phyloP scores from a whole-genome alignment of 208 protist genomes.

The Wallacemonas sp. region DNA sequence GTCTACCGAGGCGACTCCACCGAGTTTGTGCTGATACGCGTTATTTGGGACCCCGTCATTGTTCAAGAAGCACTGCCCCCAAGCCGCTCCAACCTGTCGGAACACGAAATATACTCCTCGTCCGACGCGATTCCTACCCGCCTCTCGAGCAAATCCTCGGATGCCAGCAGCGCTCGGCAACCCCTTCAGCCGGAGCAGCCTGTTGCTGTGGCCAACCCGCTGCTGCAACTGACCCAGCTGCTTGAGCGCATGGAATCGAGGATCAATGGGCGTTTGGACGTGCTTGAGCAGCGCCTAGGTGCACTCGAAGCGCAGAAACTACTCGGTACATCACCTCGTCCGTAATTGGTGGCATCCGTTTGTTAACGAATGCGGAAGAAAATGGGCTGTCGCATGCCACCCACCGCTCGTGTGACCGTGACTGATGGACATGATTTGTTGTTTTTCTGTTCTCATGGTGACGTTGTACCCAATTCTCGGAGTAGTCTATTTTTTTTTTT shows the following conservation, averaged over 20 bases:
- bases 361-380: no score
- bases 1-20: slow-evolving; percentile 50
- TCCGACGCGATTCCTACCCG: slow-evolving; percentile 40
- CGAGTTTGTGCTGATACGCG: slow-evolving; percentile 51
- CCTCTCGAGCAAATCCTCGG: slow-evolving; percentile 47
- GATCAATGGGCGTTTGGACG: slow-evolving; percentile 31
- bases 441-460: no score
- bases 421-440: no score
- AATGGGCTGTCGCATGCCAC: no score
- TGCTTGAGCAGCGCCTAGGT: slow-evolving; percentile 25
- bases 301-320: not conserved
- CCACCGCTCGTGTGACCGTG: no score
- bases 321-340: not conserved
- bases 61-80: slow-evolving; percentile 61
- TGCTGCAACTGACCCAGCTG: slow-evolving; percentile 31
- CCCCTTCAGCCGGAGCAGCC: slow-evolving; percentile 37
- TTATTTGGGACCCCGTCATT: slow-evolving; percentile 77
- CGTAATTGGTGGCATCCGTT: no score
- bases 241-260: slow-evolving; percentile 35
- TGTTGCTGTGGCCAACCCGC: slow-evolving; percentile 10
- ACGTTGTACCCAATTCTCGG: no score
- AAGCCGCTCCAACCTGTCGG: slow-evolving; percentile 44
- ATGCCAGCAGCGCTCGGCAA: slow-evolving; percentile 21
- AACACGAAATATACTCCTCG: slow-evolving; percentile 41
- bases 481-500: no score